phyloP scores from a whole-genome alignment of 1,284 basidiomycete genomes.

The Porodaedalea pini region DNA sequence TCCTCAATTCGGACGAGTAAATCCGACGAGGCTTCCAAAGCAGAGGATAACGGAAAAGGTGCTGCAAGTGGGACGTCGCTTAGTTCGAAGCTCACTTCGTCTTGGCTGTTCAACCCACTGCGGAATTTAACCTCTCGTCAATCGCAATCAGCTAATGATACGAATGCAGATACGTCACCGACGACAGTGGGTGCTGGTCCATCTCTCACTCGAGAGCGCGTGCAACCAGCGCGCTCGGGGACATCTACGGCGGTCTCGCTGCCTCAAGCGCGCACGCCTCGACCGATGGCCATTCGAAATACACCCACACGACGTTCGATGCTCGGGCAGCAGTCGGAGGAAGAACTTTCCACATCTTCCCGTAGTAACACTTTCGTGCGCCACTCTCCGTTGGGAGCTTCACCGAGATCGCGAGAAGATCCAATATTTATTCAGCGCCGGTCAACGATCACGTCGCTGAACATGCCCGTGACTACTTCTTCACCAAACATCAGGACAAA shows the following conservation, averaged over 20 bases:
- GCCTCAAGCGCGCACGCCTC: slow-evolving; percentile 21
- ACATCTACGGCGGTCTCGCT: slow-evolving; percentile 29
- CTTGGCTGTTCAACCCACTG: slow-evolving; percentile 76
- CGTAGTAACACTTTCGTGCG: slow-evolving; percentile 16
- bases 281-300: slow-evolving; percentile 20
- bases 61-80: slow-evolving; percentile 27
- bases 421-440: slow-evolving; percentile 11
- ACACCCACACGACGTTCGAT: slow-evolving; percentile 18
- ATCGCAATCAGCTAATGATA: slow-evolving; percentile 47
- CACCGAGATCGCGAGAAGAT: slow-evolving; percentile 20
- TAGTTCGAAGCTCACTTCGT: slow-evolving; percentile 60
- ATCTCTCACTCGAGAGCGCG: slow-evolving; percentile 28
- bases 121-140: slow-evolving; percentile 53
- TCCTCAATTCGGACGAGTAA: slow-evolving; percentile 50
- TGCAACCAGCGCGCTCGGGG: slow-evolving; percentile 21
- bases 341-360: slow-evolving; percentile 14
- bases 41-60: slow-evolving; percentile 6
- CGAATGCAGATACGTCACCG: slow-evolving; percentile 36
- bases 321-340: slow-evolving; percentile 17
- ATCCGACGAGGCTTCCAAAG: slow-evolving; percentile 5
- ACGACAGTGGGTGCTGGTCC: slow-evolving; percentile 21
- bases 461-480: slow-evolving; percentile 38
- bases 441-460: slow-evolving; percentile 16
- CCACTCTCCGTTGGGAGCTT: slow-evolving; percentile 15
- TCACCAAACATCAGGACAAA: slow-evolving; percentile 53